phyloP scores from a whole-genome alignment of 257 asterid species.

The Pogostemon cablin region DNA sequence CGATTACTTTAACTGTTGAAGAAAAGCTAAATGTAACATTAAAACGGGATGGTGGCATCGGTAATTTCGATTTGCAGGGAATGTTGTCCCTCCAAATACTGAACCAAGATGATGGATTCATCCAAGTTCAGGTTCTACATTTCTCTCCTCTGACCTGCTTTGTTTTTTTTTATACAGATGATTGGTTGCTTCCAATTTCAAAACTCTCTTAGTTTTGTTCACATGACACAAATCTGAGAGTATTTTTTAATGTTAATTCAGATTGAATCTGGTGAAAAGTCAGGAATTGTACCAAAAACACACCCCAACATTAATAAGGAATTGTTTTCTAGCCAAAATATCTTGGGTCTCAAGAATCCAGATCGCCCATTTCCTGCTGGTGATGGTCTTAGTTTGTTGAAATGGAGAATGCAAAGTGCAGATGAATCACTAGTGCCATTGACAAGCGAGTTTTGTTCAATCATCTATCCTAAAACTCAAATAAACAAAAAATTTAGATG shows the following conservation, averaged over 20 bases:
- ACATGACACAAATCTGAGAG: not conserved
- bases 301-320: constrained; percentile 95
- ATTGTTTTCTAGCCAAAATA: constrained; percentile 71
- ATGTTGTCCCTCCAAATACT: constrained; percentile 82
- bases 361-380: too few species aligned
- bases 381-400: too few species aligned
- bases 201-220: not conserved
- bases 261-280: constrained; percentile 86
- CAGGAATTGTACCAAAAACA: constrained; percentile 77
- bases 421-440: constrained; percentile 90
- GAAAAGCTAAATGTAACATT: too few species aligned
- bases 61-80: too few species aligned
- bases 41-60: too few species aligned
- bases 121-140: constrained; percentile 80
- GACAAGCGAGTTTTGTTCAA: constrained; percentile 59
- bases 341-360: constrained; percentile 84
- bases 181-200: not conserved
- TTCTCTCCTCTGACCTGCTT: constrained; percentile 12
- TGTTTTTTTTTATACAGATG: constrained; percentile 5
- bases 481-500: not conserved
- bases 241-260: constrained; percentile 34
- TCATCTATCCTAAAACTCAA: constrained; percentile 10
- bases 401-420: constrained; percentile 85
- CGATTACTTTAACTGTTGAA: too few species aligned
- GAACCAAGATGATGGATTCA: constrained; percentile 80